Evolutionary conservation across 2,329 filamentous ascomycete genomes (phyloP), one percentile per base, ranked within the genome.

Genomic region (Boeremia lycopersici): DNA sequence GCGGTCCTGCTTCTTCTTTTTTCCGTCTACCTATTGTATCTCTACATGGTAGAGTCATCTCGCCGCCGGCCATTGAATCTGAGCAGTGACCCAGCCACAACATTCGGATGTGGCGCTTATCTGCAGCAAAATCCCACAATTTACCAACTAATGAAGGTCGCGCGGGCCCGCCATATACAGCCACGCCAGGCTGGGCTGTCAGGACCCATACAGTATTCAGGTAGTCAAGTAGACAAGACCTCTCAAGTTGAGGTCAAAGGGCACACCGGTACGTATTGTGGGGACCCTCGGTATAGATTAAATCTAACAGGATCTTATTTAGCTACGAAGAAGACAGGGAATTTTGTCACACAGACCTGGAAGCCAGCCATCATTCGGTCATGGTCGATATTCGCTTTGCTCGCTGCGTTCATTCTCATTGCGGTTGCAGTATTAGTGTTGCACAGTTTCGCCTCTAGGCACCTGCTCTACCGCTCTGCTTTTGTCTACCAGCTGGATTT

Each of bases 401-500:
- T 55, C 3, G 6, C 56, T 3, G 35, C 33, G 25, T 44, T 63
- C 6, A 29, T 33, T 4, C 13, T 40, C 6, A 19, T 61, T 12
- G 35, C 55, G 6, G 44, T 48, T 7, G 48, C 55, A 3, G 42
- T 64, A 6, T 39, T 51, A 1, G 53, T 57, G 1, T 36, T 64
- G 1, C 54, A 47, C 11, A 44, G 34, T 1, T 59, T 53, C 31
- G 56, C 60, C 0, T 45, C 31, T 3, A 41, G 48, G 12, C 35
- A 53, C 4, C 43, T 35, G 11, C 44, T 64, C 0, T 54, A 53
- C 15, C 52, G 52, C 10, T 38, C 46, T 2, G 57, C 56, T 7
- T 64, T 64, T 29, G 53, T 56, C 11, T 59, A 62, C 17, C 50
- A 54, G 12, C 33, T 60, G 1, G 36, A 57, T 15, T 28, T 56